phyloP scores from a whole-genome alignment of 2,329 filamentous ascomycete genomes.

The Piedraia hortae region DNA sequence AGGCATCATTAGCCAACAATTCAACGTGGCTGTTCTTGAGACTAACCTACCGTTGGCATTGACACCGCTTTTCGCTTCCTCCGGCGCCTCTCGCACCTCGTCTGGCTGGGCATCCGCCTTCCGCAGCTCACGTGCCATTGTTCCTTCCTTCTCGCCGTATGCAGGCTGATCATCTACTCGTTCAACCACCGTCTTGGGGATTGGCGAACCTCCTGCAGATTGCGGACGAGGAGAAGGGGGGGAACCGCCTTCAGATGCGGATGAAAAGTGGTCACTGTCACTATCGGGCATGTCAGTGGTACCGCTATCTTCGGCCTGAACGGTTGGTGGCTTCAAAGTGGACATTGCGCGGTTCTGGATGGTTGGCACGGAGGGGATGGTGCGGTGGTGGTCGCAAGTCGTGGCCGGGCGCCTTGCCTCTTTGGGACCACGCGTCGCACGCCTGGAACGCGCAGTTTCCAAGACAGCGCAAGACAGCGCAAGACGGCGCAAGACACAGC shows the following conservation, averaged over 20 bases:
- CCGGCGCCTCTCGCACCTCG: slow-evolving; percentile 23
- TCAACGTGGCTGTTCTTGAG: slow-evolving; percentile 37
- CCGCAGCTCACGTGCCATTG: slow-evolving; percentile 26
- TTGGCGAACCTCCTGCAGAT: slow-evolving; percentile 21
- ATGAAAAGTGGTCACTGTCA: slow-evolving; percentile 35
- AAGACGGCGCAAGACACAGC: no score
- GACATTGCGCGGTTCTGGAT: slow-evolving; percentile 6
- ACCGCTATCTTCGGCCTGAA: no score
- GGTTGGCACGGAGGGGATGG: background rate
- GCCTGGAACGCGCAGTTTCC: no score
- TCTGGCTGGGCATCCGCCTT: slow-evolving; percentile 32
- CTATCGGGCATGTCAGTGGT: slow-evolving; percentile 5
- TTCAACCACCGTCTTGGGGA: slow-evolving; percentile 33
- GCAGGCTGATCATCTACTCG: slow-evolving; percentile 29
- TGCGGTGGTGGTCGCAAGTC: background rate
- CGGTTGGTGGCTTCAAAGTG: slow-evolving; percentile 7
- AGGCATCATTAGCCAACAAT: no score
- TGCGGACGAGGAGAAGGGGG: slow-evolving; percentile 18
- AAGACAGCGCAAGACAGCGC: no score
- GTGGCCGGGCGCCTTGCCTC: no score
- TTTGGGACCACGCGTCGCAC: no score
- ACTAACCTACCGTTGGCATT: slow-evolving; percentile 27
- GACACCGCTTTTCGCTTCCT: slow-evolving; percentile 16
- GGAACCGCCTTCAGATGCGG: slow-evolving; percentile 30
- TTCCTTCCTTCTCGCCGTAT: slow-evolving; percentile 34